Conservation (phyloP, 495 filamentous ascomycete genomes). For the Polyplosphaeria fusca region DNA sequence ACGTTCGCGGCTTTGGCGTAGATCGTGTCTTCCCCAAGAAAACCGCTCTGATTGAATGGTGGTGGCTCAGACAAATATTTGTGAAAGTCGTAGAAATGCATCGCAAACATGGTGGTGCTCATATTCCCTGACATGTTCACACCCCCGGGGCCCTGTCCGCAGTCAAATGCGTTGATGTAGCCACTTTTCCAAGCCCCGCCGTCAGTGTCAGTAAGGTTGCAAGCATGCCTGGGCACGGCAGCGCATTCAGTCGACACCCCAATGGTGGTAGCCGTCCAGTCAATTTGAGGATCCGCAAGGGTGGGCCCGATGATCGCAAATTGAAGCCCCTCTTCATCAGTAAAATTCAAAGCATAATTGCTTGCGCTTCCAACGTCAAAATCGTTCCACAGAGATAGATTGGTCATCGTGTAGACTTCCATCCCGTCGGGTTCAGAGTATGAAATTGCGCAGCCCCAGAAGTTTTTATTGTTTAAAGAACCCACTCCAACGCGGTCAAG, state of each 20-base stretch:
- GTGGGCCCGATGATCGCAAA: not conserved
- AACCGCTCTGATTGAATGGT: not conserved
- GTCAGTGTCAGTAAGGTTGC: too few relatives aligned
- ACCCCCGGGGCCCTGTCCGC: not conserved
- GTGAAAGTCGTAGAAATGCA: not conserved
- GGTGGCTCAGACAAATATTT: not conserved
- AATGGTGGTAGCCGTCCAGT: not conserved
- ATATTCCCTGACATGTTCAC: not conserved
- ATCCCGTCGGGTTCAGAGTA: too few relatives aligned
- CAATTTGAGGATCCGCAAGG: not conserved
- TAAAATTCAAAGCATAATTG: too few relatives aligned
- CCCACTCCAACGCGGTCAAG: not conserved
- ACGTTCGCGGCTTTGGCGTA: not conserved
- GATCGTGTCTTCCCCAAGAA: not conserved
- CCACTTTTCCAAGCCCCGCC: too few relatives aligned
- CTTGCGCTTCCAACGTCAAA: too few relatives aligned
- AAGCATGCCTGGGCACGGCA: not conserved
- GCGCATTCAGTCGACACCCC: not conserved
- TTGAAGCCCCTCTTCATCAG: too few relatives aligned
- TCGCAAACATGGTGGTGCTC: not conserved
- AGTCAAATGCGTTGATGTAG: too few relatives aligned
- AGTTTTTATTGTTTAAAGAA: slow-evolving; percentile 5
- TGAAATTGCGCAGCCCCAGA: slow-evolving; percentile 16
- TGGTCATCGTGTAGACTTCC: too few relatives aligned
- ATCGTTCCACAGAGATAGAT: too few relatives aligned